phyloP scores from a whole-genome alignment of 75 land plant genomes.

The Pinus taeda region DNA sequence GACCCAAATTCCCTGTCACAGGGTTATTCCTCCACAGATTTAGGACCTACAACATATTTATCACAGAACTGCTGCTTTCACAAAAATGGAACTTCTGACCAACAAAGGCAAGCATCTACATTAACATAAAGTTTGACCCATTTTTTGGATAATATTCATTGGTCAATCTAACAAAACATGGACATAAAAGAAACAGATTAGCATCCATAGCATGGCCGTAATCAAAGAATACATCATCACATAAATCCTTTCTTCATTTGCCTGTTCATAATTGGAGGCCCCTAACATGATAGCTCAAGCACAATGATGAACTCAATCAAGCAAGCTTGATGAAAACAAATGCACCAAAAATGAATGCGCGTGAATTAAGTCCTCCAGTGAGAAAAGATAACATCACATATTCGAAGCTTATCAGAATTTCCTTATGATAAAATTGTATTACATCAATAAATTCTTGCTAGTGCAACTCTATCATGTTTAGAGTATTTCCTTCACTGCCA shows the following conservation, averaged over 20 bases:
- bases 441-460: not conserved
- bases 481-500: not conserved
- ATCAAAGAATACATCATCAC: not conserved
- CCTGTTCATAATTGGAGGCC: not conserved
- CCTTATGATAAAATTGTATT: not conserved
- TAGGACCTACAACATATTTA: not conserved
- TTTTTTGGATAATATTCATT: not conserved
- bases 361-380: not conserved
- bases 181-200: not conserved
- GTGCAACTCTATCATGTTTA: too few species aligned
- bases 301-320: not conserved
- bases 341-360: not conserved
- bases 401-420: not conserved
- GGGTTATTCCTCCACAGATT: not conserved
- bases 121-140: not conserved
- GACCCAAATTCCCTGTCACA: not conserved
- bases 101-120: not conserved
- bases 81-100: not conserved
- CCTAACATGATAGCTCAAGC: not conserved
- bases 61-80: not conserved
- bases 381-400: not conserved
- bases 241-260: not conserved
- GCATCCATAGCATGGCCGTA: not conserved
- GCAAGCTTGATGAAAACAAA: not conserved
- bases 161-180: not conserved